phyloP scores from a whole-genome alignment of 352 stramenopile genomes.

The Phytopythium sindhum region DNA sequence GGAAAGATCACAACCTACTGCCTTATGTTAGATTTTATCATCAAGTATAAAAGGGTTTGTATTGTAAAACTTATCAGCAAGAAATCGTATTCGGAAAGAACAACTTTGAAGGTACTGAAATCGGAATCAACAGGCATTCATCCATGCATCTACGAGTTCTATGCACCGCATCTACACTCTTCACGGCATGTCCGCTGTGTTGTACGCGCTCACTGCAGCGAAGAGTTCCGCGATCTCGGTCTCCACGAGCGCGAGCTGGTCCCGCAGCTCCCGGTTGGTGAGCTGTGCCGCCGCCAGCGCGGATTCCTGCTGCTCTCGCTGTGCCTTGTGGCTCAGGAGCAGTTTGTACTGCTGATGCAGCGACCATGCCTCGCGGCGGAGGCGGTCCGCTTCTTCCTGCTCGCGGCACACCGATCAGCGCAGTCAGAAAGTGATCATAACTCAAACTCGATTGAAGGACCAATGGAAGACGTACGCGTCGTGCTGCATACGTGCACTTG shows the following conservation, averaged over 20 bases:
- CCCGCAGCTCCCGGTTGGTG: conserved; percentile 1
- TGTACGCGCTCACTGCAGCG: too few relatives aligned
- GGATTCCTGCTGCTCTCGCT: not conserved
- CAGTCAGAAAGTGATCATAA: not conserved
- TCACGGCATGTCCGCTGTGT: not conserved
- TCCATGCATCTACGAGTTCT: not conserved
- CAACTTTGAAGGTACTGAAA: too few relatives aligned
- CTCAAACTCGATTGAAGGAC: not conserved
- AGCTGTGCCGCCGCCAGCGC: conserved; percentile 1
- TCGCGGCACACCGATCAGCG: not conserved
- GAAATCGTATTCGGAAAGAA: too few relatives aligned
- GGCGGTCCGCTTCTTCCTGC: conserved; percentile 6
- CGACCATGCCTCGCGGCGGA: conserved; percentile 6
- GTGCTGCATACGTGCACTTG: conserved; percentile 7
- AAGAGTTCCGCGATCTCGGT: not conserved
- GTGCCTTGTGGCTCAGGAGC: not conserved
- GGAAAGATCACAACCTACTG: not conserved
- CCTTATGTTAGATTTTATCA: too few relatives aligned
- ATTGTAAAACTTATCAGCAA: too few relatives aligned
- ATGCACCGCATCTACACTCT: not conserved
- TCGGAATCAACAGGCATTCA: too few relatives aligned
- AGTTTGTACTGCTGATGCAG: conserved; percentile 1
- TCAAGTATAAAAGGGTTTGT: too few relatives aligned
- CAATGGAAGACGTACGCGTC: not conserved
- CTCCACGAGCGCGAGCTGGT: conserved; percentile 4